Evolutionary conservation across 2,329 filamentous ascomycete species (phyloP).

Genomic region (Exophiala xenobiotica): DNA sequence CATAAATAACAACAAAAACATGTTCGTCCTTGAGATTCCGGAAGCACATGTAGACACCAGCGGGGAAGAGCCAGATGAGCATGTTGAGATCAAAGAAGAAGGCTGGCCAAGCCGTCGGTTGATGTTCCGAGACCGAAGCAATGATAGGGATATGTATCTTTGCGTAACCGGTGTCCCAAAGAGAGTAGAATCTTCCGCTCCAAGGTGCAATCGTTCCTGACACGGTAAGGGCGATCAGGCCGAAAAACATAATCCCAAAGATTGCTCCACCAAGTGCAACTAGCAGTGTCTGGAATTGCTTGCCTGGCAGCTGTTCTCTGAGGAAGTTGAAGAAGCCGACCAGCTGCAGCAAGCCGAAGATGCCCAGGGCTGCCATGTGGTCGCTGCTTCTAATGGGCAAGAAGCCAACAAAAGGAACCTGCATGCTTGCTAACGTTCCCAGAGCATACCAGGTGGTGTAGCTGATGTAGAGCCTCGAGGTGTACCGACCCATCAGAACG

Average conservation of each 20-base stretch:
- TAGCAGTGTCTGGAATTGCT: constrained; percentile 91
- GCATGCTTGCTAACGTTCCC: constrained; percentile 95
- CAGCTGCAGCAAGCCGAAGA: constrained; percentile 93
- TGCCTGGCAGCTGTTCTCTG: constrained; percentile 80
- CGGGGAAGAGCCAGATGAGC: constrained; percentile 98
- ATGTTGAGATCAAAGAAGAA: constrained; percentile 99
- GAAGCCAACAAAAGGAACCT: constrained; percentile 98
- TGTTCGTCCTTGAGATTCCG: constrained; percentile 91
- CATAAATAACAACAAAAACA: constrained; percentile 95
- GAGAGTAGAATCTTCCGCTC: constrained; percentile 97
- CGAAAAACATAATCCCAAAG: constrained; percentile 70
- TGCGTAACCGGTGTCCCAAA: constrained; percentile 98
- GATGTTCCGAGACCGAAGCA: constrained; percentile 98
- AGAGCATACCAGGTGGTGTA: constrained; percentile 98
- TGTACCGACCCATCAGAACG: constrained; percentile 95
- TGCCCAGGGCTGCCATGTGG: constrained; percentile 93
- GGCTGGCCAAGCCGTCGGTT: constrained; percentile 96
- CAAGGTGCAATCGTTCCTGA: constrained; percentile 93
- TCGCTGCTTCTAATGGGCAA: constrained; percentile 94
- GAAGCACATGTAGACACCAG: constrained; percentile 98
- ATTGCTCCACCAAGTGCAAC: constrained; percentile 71
- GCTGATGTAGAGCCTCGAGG: constrained; percentile 87
- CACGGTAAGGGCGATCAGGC: constrained; percentile 79
- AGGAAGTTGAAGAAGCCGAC: constrained; percentile 91
- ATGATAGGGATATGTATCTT: constrained; percentile 99